Evolutionary conservation across 208 protist species (phyloP).

Genomic region (Crithidia bombi): DNA sequence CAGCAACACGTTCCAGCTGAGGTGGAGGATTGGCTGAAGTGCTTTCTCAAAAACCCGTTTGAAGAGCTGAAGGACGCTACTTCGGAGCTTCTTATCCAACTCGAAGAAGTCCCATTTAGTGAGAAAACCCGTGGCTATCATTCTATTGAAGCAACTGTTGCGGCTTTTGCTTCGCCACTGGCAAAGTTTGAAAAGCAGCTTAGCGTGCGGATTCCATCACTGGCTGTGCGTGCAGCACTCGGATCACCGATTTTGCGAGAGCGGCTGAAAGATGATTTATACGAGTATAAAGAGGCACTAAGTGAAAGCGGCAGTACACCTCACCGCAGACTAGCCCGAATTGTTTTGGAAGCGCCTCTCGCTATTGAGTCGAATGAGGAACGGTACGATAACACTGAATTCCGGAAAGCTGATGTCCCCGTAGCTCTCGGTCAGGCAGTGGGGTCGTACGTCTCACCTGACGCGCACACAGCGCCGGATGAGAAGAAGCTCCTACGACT

Average conservation of each 20-base stretch:
- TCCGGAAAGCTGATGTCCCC: constrained; percentile 10
- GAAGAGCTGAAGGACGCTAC: constrained; percentile 51
- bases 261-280: constrained; percentile 73
- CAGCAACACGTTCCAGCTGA: constrained; percentile 86
- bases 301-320: constrained; percentile 67
- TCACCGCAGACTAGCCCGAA: constrained; percentile 66
- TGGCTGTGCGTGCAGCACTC: constrained; percentile 62
- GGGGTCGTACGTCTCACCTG: constrained; percentile 47
- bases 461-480: constrained; percentile 59
- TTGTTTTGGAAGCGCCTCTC: constrained; percentile 38
- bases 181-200: constrained; percentile 60
- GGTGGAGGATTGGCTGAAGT: constrained; percentile 87
- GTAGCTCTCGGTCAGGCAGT: constrained; percentile 46
- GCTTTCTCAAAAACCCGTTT: constrained; percentile 73
- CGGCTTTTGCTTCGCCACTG: constrained; percentile 47
- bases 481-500: constrained; percentile 77
- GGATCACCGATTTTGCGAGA: constrained; percentile 44
- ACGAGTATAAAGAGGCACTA: constrained; percentile 71
- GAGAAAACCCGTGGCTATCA: constrained; percentile 57
- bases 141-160: constrained; percentile 32
- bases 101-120: constrained; percentile 44
- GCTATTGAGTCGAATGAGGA: constrained; percentile 4
- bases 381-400: not conserved
- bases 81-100: constrained; percentile 40
- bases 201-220: constrained; percentile 57